Base-by-base conservation (phyloP, 345 rosid genomes). In the Geranium brycei region DNA sequence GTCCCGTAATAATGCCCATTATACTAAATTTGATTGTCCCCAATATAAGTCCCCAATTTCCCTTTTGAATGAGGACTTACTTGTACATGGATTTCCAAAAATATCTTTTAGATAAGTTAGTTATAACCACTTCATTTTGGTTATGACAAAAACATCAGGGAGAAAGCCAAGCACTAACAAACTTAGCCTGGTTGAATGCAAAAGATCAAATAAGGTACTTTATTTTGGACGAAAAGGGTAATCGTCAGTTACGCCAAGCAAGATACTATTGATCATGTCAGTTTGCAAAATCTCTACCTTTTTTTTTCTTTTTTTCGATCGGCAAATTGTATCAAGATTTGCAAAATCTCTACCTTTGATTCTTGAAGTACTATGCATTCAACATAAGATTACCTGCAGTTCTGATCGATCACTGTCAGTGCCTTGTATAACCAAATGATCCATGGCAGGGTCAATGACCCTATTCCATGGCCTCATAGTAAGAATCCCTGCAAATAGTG, bases 401-500 rank as follows among this genome's bases (percentile, higher is more conserved):
- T 92, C 98, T 8, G 93, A 85, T 13, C 77, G 75, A 41, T 88
- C 95, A 62, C 73, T 79, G n/a, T 81, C 83, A 31, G 74, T 75
- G 74, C 95, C 96, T 68, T 80, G 75, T 72, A 92, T 83, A 65
- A 89, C 96, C 78, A 92, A 78, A 79, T 92, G 98, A 72, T 89
- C 95, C 64, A 86, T 83, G 16, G 98, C 73, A 17, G 76, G 72
- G 73, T 92, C 87, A 23, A 86, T 68, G 64, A 92, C 95, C 79
- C 84, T 85, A 60, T 87, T 86, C 96, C 98, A 89, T 10, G 98
- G 95, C 57, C 87, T 82, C 96, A 89, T 86, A 18, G 98, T 92
- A 66, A 92, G 87, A 77, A 92, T 78, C 56, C 95, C 95, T 0
- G 95, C 96, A 70, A 92, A 92, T 1, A 92, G 73, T 1, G 70